Percentiles rank a stretch among this genome's conserved stretches.
Conservation (phyloP, 306 rosid genomes). For the Chamaecrista fasciculata region DNA sequence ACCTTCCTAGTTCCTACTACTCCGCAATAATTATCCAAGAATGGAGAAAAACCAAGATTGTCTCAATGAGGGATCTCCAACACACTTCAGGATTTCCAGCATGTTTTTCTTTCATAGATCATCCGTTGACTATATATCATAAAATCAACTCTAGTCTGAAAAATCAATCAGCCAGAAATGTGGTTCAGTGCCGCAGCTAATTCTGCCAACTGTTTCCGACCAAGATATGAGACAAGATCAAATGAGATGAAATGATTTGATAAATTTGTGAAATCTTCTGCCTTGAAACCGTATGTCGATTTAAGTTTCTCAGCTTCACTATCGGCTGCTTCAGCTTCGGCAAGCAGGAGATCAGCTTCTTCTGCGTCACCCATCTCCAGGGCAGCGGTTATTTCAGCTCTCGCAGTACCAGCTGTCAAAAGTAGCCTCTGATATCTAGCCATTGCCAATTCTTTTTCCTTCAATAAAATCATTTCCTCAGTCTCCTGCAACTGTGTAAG, state of each 20-base stretch:
- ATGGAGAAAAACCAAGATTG: not conserved
- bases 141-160: constrained; percentile 15
- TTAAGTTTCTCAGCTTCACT: constrained; percentile 62
- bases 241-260: constrained; percentile 59
- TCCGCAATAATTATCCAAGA: not conserved
- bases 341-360: constrained; percentile 75
- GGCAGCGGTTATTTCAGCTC: constrained; percentile 68
- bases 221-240: constrained; percentile 67
- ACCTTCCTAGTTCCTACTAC: too few relatives aligned
- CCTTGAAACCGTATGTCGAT: constrained; percentile 50
- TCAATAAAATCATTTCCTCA: constrained; percentile 54
- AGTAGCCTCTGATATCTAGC: constrained; percentile 70
- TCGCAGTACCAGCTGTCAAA: constrained; percentile 57
- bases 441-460: constrained; percentile 73
- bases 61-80: not conserved
- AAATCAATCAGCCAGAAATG: constrained; percentile 28
- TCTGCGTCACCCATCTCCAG: constrained; percentile 65
- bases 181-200: constrained; percentile 43
- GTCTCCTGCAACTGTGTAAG: constrained; percentile 56
- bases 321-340: constrained; percentile 79
- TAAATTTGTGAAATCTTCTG: constrained; percentile 47
- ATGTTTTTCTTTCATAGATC: not conserved
- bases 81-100: constrained; percentile 9
- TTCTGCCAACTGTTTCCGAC: constrained; percentile 61
- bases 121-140: constrained; percentile 15